Conservation (phyloP, 2,329 filamentous ascomycete genomes). For the Pseudogymnoascus sp. region DNA sequence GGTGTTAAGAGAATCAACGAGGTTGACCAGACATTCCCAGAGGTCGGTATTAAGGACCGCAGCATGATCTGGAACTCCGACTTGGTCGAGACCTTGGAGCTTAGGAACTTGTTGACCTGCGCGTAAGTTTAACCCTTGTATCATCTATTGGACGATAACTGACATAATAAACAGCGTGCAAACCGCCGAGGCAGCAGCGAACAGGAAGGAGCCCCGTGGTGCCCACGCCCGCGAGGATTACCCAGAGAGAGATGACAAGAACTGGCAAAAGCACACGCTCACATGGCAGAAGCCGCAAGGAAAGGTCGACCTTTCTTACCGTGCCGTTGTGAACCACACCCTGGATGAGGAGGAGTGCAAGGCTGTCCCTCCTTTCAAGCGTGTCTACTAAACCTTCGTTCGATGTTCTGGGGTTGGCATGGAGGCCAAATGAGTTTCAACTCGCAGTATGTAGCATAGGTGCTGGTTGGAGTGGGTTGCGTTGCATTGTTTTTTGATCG, state of each 20-base stretch:
- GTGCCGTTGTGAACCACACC: constrained; percentile 73
- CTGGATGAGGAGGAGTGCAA: constrained; percentile 96
- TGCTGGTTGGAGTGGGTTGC: constrained; percentile 10
- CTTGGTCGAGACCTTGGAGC: constrained; percentile 89
- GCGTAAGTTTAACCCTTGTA: constrained; percentile 53
- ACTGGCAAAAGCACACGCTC: constrained; percentile 99
- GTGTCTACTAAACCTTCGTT: constrained; percentile 60
- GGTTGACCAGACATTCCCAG: constrained; percentile 71
- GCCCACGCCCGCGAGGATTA: constrained; percentile 95
- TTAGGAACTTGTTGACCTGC: constrained; percentile 93
- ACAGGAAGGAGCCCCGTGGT: constrained; percentile 94
- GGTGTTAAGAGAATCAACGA: constrained; percentile 82
- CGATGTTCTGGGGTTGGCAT: constrained; percentile 10
- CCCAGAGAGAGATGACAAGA: constrained; percentile 88
- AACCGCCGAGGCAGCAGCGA: constrained; percentile 84
- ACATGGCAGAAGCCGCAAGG: constrained; percentile 95
- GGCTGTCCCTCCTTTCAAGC: constrained; percentile 92
- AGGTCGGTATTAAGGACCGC: constrained; percentile 94
- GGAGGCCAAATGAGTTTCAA: constrained; percentile 4
- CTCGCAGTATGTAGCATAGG: constrained; percentile 12
- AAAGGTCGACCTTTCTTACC: constrained; percentile 79
- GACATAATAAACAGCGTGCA: constrained; percentile 54
- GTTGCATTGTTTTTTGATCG: constrained; percentile 8
- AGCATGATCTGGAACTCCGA: constrained; percentile 99
- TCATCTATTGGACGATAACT: constrained; percentile 20